Base-by-base conservation (phyloP, 768 basidiomycete species). In the Pilatotrama ljubarskyi region DNA sequence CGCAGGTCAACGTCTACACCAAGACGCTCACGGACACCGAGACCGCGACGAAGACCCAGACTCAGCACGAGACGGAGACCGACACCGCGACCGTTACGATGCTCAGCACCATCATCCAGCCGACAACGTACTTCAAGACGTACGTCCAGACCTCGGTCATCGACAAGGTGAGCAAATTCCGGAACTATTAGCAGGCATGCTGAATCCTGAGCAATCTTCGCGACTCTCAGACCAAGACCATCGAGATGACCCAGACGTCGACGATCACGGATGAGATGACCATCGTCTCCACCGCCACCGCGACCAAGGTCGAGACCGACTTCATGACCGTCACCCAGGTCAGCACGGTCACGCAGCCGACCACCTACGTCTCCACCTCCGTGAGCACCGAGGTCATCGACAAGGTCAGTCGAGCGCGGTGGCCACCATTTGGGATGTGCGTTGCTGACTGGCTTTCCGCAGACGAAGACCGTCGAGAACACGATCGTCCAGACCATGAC, bases 391-490 rank as follows among this genome's bases (percentile, higher is more conserved):
- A 78, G 68, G 78, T 83, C 62, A 78, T 78, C 64, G 84, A 88
- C 74, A 80, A 81, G 56, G 84, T 84, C 60, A 61, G 80, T 72
- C n/a, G n/a, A 29, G 26, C 20, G 6, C n/a, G 40, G 42, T 9
- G n/a, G n/a, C n/a, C n/a, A n/a, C n/a, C n/a, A n/a, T n/a, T n/a
- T n/a, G n/a, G n/a, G n/a, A n/a, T n/a, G n/a, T 7, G 2, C 22
- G 42, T 17, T 15, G 11, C 36, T 51, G 13, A 15, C 35, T 35
- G 25, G 32, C 6, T 14, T 22, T 17, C 2, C 13, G 20, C 41
- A 86, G 82, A 88, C 86, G 38, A 73, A 80, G 76, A 87, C 85
- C 3, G 72, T 86, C 53, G 72, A 81, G 65, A 76, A 82, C 68
- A 87, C 85, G 3, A 56, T 82, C 64, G 84, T 84, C 1, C 75